phyloP scores from a whole-genome alignment of 176 grass and related monocot species.

The Areca catechu region DNA sequence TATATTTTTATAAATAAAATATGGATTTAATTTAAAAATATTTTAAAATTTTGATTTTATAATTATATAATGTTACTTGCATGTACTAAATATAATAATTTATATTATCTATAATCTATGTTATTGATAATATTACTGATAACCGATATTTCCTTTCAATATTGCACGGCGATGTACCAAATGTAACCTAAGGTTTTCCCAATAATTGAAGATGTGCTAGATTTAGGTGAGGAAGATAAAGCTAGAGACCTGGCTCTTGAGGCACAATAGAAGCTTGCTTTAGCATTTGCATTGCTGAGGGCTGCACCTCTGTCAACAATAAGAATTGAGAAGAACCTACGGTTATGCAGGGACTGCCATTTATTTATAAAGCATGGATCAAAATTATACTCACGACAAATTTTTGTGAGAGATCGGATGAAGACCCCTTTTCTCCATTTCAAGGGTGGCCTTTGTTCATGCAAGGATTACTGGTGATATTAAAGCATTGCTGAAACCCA shows the following conservation, averaged over 20 bases:
- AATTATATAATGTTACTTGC: too few relatives aligned
- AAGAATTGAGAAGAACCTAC: not conserved
- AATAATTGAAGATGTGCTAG: not conserved
- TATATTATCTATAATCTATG: too few relatives aligned
- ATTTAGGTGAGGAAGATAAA: slow-evolving; percentile 16
- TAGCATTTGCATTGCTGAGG: slow-evolving; percentile 1
- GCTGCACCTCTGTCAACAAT: not conserved
- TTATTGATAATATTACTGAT: too few relatives aligned
- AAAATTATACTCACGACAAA: not conserved
- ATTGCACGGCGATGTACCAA: too few relatives aligned
- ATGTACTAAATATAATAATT: too few relatives aligned
- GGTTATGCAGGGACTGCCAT: slow-evolving; percentile 14
- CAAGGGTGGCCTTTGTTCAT: not conserved
- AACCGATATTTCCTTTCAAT: too few relatives aligned
- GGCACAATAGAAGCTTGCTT: slow-evolving; percentile 11
- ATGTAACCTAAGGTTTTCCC: too few relatives aligned
- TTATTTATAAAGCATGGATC: slow-evolving; percentile 12
- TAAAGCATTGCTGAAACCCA: too few relatives aligned
- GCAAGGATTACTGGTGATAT: slow-evolving; percentile 6
- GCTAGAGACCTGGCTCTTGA: slow-evolving; percentile 7
- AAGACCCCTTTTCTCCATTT: not conserved
- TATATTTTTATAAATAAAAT: too few relatives aligned
- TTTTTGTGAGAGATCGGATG: not conserved
- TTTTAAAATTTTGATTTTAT: too few relatives aligned
- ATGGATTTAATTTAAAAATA: too few relatives aligned